Base-by-base conservation (phyloP, 2,329 filamentous ascomycete genomes). In the Alternaria consortialis region DNA sequence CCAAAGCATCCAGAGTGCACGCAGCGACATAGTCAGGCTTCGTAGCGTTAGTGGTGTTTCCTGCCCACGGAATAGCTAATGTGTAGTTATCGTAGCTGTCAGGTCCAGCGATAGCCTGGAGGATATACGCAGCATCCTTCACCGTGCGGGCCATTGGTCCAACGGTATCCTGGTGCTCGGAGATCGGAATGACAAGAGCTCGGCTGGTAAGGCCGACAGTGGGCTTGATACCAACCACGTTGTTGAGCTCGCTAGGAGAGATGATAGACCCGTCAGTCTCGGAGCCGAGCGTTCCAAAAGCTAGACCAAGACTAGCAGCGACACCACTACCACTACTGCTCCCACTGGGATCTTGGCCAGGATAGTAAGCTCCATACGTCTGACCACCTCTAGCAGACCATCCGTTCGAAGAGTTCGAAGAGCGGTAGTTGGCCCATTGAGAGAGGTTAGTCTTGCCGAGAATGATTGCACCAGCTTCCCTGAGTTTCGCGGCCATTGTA, bases 361-460 rank as follows among this genome's bases (percentile, higher is more conserved):
- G 84, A 66, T 85, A 86, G 70, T 90, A 91, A 0, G 88, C 87
- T 9, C 79, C 88, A 34, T 84, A 82, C 0, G 84, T 84, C 71
- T 91, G 89, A 0, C 88, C 89, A 7, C 87, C 87, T 60, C 86
- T 81, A 0, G 88, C 85, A 46, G 84, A 87, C 89, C 89, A 91
- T 5, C 89, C 89, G 58, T 86, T 86, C 11, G 80, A 84, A 5
- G 80, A 81, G 67, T 88, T 90, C 9, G 71, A 72, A 4, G 84
- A 87, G 9, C 90, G 81, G 55, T 81, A 88, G 66, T 89, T 88
- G 2, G 86, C 86, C 87, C 88, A 91, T 71, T 91, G 84, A 1
- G 84, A 87, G 29, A 91, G 72, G 57, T 88, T 89, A 0, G 87
- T 80, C 76, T 91, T 91, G 47, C 89, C 90, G 0, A 92, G 80